Evolutionary conservation across 441 rosid species (phyloP), one percentile per base, ranked within the genome.

Genomic region (Geranium incanum): DNA sequence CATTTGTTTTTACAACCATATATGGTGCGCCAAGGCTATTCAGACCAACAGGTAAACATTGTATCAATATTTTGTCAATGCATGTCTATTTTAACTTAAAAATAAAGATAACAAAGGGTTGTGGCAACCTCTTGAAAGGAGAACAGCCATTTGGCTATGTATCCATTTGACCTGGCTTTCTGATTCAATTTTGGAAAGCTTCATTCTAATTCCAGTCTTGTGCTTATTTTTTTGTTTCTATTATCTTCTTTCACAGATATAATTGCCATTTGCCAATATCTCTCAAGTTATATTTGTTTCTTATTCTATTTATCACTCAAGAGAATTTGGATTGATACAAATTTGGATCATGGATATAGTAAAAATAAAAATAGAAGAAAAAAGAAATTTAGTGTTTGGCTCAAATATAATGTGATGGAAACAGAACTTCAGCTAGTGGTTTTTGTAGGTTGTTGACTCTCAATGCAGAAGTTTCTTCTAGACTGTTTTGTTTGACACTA

Each of bases 11-110:
- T 82, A 92, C 99, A 72, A 90, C 97, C 70, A 79, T 87, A 72
- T 83, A 92, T 81, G 99, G 96, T 67, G 84, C 84, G 75, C 99
- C 99, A 67, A 89, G 96, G 84, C 76, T 92, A n/a, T 95, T 95
- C 84, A 88, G 97, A 78, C 86, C 99, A 57, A 95, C 97, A 5
- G 99, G 97, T 95, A 75, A 81, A 83, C 66, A n/a, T 67, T 70
- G 57, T 48, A 52, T 19, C 43, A 21, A 23, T 36, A 45, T 75
- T 28, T 69, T 18, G 16, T 66, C 19, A 36, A 8, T 21, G 66
- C 21, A 72, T 67, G 39, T 36, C 50, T 23, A 12, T 63, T 1
- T 64, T 64, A 18, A 7, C 18, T 33, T 63, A 48, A 71, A 15
- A 52, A 19, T 68, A 71, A 66, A 19, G 28, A 50, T 12, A 19